Base-by-base conservation (phyloP, 1,284 basidiomycete species). In the Ustilago shanxiensis region DNA sequence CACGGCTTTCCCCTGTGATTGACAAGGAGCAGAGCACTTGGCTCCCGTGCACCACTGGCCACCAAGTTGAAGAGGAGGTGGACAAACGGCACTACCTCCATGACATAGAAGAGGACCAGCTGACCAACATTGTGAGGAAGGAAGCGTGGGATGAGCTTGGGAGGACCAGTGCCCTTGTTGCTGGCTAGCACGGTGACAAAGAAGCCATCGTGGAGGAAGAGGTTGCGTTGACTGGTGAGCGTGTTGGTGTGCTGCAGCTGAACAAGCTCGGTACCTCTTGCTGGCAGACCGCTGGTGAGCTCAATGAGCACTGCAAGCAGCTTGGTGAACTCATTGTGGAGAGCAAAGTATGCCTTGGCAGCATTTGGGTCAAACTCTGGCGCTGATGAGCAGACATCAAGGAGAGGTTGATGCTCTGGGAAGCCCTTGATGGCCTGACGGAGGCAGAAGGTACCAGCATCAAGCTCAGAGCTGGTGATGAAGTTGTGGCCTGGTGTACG, bases 141-240 rank as follows among this genome's bases (percentile, higher is more conserved):
- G 47, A n/a, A 49, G 47, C 47, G 20, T 5, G 47, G 47, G 24
- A 49, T 49, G 47, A 49, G n/a, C 47, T 49, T 49, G 11, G n/a
- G 47, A 6, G n/a, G 24, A 7, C 47, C 47, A 3, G 9, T 49
- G 47, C 47, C 47, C 22, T 49, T 49, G 47, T 49, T 49, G 22
- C 47, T 49, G 9, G 47, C n/a, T 6, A 49, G 47, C 11, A 24
- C 47, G 7, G 47, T 49, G 22, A 49, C 11, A 24, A 49, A 13
- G n/a, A 8, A 6, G 47, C 47, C 22, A 24, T 49, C 47, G 7
- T 13, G 13, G 20, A 49, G n/a, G 22, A 49, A 22, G 11, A 49
- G n/a, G 22, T 49, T 49, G 47, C 24, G 11, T 7, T 13, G n/a
- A 13, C 47, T 49, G 47, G 11, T 11, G 13, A 49, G 24, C 31